Conservation (phyloP, 2,329 filamentous ascomycete genomes). For the Trichoderma endophyticum region DNA sequence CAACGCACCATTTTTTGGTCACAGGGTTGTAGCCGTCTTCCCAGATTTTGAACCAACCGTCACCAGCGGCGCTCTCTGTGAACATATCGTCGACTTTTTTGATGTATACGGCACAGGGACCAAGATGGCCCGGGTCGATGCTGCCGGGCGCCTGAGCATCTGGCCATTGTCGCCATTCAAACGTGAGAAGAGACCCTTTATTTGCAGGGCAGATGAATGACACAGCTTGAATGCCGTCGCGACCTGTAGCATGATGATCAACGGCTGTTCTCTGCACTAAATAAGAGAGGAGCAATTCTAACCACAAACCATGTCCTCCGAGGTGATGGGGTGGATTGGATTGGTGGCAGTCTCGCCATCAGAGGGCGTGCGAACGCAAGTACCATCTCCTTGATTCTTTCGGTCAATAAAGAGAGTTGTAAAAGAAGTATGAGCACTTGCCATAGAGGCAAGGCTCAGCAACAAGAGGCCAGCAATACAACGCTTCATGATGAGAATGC, state of each 20-base stretch:
- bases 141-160: conserved; percentile 51
- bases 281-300: conserved; percentile 28
- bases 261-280: background rate
- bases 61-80: conserved; percentile 51
- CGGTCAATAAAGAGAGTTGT: conserved; percentile 62
- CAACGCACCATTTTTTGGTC: conserved; percentile 63
- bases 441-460: conserved; percentile 37
- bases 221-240: conserved; percentile 43
- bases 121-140: conserved; percentile 61
- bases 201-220: conserved; percentile 47
- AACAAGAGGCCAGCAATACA: conserved; percentile 25
- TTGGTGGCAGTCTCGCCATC: conserved; percentile 49
- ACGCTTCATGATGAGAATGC: conserved; percentile 35
- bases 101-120: conserved; percentile 70
- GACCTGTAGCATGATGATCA: conserved; percentile 32
- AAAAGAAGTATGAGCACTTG: conserved; percentile 58
- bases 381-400: conserved; percentile 64
- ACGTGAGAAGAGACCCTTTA: conserved; percentile 57
- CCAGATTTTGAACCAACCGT: conserved; percentile 78
- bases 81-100: conserved; percentile 62
- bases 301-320: conserved; percentile 70
- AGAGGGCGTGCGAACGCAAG: conserved; percentile 65
- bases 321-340: conserved; percentile 56
- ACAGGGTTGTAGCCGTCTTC: conserved; percentile 61
- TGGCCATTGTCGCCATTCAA: conserved; percentile 63